Conservation (phyloP, 257 asterid genomes). For the Nicotiana sylvestris region DNA sequence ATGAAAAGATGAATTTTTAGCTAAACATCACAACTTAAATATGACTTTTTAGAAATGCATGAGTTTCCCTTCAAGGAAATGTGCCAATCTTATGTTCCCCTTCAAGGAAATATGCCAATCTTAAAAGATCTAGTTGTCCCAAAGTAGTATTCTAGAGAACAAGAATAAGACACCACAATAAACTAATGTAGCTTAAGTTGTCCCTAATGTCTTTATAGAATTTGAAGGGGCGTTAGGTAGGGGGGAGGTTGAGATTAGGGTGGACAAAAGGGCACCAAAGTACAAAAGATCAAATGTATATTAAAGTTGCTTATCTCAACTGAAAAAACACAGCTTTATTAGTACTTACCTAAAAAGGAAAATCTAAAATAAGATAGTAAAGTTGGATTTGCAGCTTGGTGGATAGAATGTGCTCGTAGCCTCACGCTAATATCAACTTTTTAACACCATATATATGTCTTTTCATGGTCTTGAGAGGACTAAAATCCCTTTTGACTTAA, state of each 20-base stretch:
- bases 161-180: neutral
- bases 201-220: conserved; percentile 26
- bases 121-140: neutral
- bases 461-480: conserved; percentile 17
- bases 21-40: too few relatives aligned
- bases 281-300: conserved; percentile 3
- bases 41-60: too few relatives aligned
- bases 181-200: conserved; percentile 19
- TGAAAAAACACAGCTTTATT: conserved; percentile 14
- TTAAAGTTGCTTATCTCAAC: neutral
- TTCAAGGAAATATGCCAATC: neutral
- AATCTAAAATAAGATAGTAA: neutral
- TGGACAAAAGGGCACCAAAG: conserved; percentile 18
- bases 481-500: neutral
- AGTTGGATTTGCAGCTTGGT: conserved; percentile 15
- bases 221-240: conserved; percentile 36
- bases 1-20: too few relatives aligned
- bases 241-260: conserved; percentile 28
- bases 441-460: conserved; percentile 8
- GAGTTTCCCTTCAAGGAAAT: too few relatives aligned
- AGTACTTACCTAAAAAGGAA: conserved; percentile 7
- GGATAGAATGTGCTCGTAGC: conserved; percentile 36
- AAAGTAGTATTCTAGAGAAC: neutral
- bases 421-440: neutral
- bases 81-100: too few relatives aligned